phyloP scores from a whole-genome alignment of 1,284 basidiomycete species.

The Pyrrhoderma lamaoense region DNA sequence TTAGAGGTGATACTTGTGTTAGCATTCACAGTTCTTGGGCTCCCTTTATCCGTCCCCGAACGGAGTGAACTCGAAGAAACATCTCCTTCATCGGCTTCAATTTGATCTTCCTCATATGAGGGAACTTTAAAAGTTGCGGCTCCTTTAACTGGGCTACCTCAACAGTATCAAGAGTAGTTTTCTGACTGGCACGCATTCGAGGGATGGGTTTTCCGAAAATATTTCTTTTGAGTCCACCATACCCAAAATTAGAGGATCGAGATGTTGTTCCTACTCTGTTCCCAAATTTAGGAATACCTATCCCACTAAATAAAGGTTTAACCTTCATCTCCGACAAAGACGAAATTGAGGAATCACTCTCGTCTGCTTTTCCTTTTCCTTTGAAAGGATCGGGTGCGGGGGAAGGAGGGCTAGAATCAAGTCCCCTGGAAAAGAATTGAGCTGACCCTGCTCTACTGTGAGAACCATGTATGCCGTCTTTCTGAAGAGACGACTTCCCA shows the following conservation, averaged over 20 bases:
- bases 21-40: not conserved
- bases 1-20: not conserved
- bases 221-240: not conserved
- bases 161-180: conserved; percentile 53
- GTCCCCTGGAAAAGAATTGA: not conserved
- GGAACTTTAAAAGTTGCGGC: conserved; percentile 17
- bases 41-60: too few species aligned
- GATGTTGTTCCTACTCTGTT: too few species aligned
- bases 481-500: not conserved
- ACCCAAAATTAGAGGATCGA: not conserved
- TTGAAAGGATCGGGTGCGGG: too few species aligned
- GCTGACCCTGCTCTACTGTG: conserved; percentile 12
- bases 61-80: not conserved
- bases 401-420: too few species aligned
- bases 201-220: conserved; percentile 11
- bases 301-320: too few species aligned
- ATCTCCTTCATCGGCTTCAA: not conserved
- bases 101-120: conserved; percentile 22
- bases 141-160: conserved; percentile 53
- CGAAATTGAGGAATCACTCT: too few species aligned
- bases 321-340: not conserved
- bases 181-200: conserved; percentile 48
- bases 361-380: too few species aligned
- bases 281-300: too few species aligned
- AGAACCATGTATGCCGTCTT: not conserved